phyloP scores from a whole-genome alignment of 2,329 filamentous ascomycete species.

The Colletotrichum simmondsii region DNA sequence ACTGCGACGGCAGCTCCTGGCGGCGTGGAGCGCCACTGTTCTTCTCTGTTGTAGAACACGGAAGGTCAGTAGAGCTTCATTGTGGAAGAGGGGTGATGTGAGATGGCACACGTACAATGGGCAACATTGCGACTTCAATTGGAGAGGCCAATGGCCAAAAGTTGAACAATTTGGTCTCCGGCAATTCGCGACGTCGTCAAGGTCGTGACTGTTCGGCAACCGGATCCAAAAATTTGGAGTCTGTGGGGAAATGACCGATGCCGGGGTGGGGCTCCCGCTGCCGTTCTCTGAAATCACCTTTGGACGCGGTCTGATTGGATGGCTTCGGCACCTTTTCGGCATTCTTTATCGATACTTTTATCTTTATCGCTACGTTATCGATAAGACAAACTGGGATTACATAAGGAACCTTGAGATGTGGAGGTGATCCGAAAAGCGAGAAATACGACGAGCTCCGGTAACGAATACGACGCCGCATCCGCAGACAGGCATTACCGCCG shows the following conservation, averaged over 20 bases:
- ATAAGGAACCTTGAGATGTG: no score
- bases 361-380: neutral
- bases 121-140: slow-evolving; percentile 17
- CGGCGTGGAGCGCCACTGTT: slow-evolving; percentile 41
- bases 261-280: slow-evolving; percentile 21
- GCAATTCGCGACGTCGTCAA: slow-evolving; percentile 21
- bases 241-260: slow-evolving; percentile 9
- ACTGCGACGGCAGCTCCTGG: slow-evolving; percentile 52
- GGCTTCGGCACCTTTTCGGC: neutral
- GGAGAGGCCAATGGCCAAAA: slow-evolving; percentile 8
- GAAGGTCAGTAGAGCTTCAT: neutral
- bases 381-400: neutral
- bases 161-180: neutral
- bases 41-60: slow-evolving; percentile 38
- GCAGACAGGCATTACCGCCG: neutral
- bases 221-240: slow-evolving; percentile 25
- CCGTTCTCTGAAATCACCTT: slow-evolving; percentile 10
- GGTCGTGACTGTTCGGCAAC: neutral
- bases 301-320: slow-evolving; percentile 12
- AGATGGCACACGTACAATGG: slow-evolving; percentile 18
- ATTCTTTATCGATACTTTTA: neutral
- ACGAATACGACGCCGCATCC: neutral
- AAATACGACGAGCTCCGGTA: neutral
- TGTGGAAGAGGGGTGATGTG: neutral
- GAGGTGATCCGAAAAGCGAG: neutral